These are phyloP conservation scores for Geosmithia putterillii DNA, from an alignment of 2,329 filamentous ascomycete species.

Conservation along the genomic window DNA sequence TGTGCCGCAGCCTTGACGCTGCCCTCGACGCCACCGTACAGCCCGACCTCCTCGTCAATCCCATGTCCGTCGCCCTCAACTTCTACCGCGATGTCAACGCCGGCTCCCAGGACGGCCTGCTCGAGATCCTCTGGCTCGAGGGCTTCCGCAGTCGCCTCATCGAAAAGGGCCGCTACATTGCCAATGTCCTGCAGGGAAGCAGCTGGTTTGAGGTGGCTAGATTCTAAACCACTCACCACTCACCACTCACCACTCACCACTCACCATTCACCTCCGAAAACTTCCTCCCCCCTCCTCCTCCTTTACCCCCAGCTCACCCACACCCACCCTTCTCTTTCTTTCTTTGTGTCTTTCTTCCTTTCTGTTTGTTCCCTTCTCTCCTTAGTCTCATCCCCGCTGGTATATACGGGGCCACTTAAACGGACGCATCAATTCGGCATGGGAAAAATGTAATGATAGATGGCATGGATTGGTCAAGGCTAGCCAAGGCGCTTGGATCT, in stretches of 20 bases:
- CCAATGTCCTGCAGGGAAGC: slow-evolving; percentile 22
- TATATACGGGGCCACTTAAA: background rate
- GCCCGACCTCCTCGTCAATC: slow-evolving; percentile 31
- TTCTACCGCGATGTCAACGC: slow-evolving; percentile 27
- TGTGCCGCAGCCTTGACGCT: slow-evolving; percentile 38
- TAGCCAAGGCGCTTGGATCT: background rate
- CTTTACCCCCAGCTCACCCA: no score
- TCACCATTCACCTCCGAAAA: background rate
- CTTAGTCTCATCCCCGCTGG: background rate
- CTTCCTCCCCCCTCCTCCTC: background rate
- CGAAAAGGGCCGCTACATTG: slow-evolving; percentile 27
- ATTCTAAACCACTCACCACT: no score
- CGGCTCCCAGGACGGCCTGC: slow-evolving; percentile 23
- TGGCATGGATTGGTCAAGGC: background rate
- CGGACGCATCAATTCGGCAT: background rate
- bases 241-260: no score
- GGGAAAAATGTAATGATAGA: background rate
- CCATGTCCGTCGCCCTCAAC: slow-evolving; percentile 28
- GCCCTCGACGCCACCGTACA: slow-evolving; percentile 28
- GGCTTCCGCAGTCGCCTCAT: slow-evolving; percentile 25
- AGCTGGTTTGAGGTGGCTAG: slow-evolving; percentile 23
- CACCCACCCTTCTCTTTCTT: background rate
- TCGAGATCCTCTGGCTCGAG: slow-evolving; percentile 36
- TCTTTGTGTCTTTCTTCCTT: background rate
- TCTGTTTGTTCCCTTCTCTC: background rate